phyloP scores from a whole-genome alignment of 1,284 basidiomycete species.

The Omphalotus olearius region DNA sequence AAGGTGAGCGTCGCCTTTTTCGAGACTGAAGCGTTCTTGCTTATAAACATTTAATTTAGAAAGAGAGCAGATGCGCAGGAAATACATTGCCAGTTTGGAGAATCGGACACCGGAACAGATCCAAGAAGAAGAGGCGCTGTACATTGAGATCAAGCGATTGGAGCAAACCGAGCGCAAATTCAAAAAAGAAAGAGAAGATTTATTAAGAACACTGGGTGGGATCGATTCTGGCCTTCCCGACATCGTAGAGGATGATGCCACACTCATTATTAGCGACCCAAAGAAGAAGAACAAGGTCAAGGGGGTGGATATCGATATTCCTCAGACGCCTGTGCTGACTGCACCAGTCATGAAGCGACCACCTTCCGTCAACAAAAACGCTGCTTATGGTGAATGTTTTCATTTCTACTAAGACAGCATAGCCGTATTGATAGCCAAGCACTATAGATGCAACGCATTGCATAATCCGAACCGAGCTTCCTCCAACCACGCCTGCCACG shows the following conservation, averaged over 20 bases:
- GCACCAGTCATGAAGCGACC: conserved; percentile 43
- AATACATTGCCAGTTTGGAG: conserved; percentile 84
- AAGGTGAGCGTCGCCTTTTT: conserved; percentile 43
- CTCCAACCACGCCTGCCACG: conserved; percentile 49
- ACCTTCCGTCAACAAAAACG: conserved; percentile 41
- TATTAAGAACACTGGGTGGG: conserved; percentile 81
- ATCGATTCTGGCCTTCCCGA: conserved; percentile 82
- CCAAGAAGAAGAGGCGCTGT: conserved; percentile 94
- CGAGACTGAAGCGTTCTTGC: not conserved
- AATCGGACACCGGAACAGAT: conserved; percentile 86
- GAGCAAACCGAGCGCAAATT: conserved; percentile 92
- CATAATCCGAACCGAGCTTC: conserved; percentile 67
- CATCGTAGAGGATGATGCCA: conserved; percentile 62
- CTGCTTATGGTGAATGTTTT: conserved; percentile 47
- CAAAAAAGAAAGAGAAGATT: conserved; percentile 85
- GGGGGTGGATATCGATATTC: conserved; percentile 52
- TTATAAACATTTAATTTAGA: conserved; percentile 40
- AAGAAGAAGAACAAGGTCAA: conserved; percentile 53
- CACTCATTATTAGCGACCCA: conserved; percentile 37
- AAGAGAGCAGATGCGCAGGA: conserved; percentile 86
- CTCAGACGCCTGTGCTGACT: conserved; percentile 40
- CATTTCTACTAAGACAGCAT: conserved; percentile 6
- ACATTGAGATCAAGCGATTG: conserved; percentile 89
- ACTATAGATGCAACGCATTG: conserved; percentile 66
- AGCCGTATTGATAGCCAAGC: conserved; percentile 8